Evolutionary conservation across 2,329 filamentous ascomycete genomes (phyloP).

Genomic region (Ambrosiella beaveri): DNA sequence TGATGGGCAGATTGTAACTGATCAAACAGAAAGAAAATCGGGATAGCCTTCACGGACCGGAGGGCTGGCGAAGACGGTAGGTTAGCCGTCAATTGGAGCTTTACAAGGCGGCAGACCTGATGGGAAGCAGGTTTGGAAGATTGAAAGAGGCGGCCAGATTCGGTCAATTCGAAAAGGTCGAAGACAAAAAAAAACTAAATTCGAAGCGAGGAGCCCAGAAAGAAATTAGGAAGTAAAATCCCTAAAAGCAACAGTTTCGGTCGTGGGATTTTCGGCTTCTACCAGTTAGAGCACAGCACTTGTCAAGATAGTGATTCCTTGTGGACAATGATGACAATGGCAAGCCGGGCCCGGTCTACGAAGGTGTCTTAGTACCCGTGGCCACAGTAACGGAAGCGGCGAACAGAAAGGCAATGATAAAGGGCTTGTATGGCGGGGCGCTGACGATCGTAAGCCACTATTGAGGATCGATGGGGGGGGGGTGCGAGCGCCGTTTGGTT

Average conservation of each 20-base stretch:
- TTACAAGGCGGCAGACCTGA: slow-evolving; percentile 9
- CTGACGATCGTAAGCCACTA: background rate
- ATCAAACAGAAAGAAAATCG: background rate
- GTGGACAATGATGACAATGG: background rate
- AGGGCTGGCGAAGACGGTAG: background rate
- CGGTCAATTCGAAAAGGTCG: background rate
- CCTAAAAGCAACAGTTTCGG: slow-evolving; percentile 2
- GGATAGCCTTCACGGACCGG: background rate
- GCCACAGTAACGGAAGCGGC: background rate
- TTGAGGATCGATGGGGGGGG: background rate
- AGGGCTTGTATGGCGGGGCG: background rate
- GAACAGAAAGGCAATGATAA: background rate
- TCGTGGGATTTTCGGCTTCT: slow-evolving; percentile 12
- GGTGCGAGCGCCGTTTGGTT: background rate
- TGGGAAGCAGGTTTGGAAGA: slow-evolving; percentile 4
- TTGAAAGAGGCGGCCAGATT: slow-evolving; percentile 6
- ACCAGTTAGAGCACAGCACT: background rate
- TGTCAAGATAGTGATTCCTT: slow-evolving; percentile 9
- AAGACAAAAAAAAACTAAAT: slow-evolving; percentile 6
- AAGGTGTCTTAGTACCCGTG: background rate
- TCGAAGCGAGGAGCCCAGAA: slow-evolving; percentile 6
- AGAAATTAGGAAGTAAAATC: slow-evolving; percentile 6
- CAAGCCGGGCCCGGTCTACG: background rate
- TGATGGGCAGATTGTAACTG: slow-evolving; percentile 22
- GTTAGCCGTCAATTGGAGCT: slow-evolving; percentile 5